Percentiles rank a stretch among this genome's conserved stretches.
phyloP scores from a whole-genome alignment of 2,329 filamentous ascomycete genomes.

The Phaeophleospora eucalypticola region DNA sequence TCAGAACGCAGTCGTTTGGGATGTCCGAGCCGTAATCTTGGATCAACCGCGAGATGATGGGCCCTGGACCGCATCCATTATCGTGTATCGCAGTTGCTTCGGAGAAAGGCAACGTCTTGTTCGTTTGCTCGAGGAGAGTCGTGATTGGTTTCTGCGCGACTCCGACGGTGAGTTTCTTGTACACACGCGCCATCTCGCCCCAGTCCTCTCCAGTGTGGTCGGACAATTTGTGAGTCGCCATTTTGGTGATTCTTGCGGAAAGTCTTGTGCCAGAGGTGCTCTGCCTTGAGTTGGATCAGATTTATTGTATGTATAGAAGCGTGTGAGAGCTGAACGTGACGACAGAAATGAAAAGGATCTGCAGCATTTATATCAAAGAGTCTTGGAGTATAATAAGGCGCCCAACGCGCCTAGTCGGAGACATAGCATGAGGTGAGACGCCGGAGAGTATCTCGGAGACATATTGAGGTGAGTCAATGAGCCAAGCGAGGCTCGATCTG shows the following conservation, averaged over 20 bases:
- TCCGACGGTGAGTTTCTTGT: constrained; percentile 19
- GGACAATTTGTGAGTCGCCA: background rate
- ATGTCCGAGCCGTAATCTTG: constrained; percentile 20
- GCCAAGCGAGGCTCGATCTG: too few species aligned
- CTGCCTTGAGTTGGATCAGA: background rate
- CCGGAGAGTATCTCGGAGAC: too few species aligned
- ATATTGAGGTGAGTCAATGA: too few species aligned
- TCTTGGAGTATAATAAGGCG: too few species aligned
- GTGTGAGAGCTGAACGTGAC: too few species aligned
- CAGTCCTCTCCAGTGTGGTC: constrained; percentile 21
- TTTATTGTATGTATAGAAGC: constrained; percentile 1
- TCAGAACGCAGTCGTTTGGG: constrained; percentile 17
- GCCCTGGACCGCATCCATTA: constrained; percentile 32
- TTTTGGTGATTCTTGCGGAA: background rate
- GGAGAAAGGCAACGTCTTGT: constrained; percentile 25
- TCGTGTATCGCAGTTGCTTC: constrained; percentile 30
- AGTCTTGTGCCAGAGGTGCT: background rate
- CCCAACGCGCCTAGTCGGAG: too few species aligned
- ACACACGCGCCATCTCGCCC: constrained; percentile 21
- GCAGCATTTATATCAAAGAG: too few species aligned
- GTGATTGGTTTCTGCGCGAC: constrained; percentile 18
- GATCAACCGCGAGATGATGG: constrained; percentile 25
- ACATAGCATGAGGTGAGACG: too few species aligned
- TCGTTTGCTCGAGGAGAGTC: constrained; percentile 23
- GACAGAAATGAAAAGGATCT: too few species aligned